Evolutionary conservation across 495 filamentous ascomycete species (phyloP), one percentile per base, ranked within the genome.

Genomic region (Aspergillus saccharolyticus): DNA sequence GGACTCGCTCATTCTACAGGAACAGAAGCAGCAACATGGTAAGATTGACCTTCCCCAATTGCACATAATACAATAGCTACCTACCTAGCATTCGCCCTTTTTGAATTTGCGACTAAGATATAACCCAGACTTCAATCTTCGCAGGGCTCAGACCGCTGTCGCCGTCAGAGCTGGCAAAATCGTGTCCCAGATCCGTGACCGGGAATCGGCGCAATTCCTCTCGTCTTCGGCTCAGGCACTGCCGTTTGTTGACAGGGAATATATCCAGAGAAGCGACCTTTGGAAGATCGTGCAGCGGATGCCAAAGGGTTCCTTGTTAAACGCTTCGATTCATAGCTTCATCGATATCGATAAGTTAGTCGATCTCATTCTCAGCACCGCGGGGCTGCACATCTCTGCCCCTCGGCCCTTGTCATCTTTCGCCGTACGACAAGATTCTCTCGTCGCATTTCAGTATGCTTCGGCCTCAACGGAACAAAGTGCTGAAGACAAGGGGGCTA

Each of bases 261-360:
- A 83, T 10, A 91, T 96, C 84, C 89, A 93, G 67, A 77, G 78
- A 60, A 91, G 89, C 6, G 86, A 85, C 63, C 78, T 96, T 10
- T 97, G 91, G 90, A 80, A 81, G 59, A 94, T 97, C 53, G 81
- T 96, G 4, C 78, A 85, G 49, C 80, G 74, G 44, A 89, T 98
- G 88, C 94, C 94, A 19, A 97, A 98, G 67, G 94, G 94, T 4
- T 84, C 88, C 4, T 78, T 97, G 9, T 71, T 97, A 53, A 92
- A 97, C 72, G 88, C 90, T 7, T 90, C 97, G 72, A 70, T 94
- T 53, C 87, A 94, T 66, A 89, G 90, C 58, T 93, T 96, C 86
- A 87, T 94, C 50, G 89, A 96, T 64, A 79, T 89, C 46, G 87
- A 89, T 57, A 93, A 83, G 70, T 70, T 96, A 3, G 75, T 96